Base-by-base conservation (phyloP, 257 asterid species). In the Scutellaria baicalensis region DNA sequence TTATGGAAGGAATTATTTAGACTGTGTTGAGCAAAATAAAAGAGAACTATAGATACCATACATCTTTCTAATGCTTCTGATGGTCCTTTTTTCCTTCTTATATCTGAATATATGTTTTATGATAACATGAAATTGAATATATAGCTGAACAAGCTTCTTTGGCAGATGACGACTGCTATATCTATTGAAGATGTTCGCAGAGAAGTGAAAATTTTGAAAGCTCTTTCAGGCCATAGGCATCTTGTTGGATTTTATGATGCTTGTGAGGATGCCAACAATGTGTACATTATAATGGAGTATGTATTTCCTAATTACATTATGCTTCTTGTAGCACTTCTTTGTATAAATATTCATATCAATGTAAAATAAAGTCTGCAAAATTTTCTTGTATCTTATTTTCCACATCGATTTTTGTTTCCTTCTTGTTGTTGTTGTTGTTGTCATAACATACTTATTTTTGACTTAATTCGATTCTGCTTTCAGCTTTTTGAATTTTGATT, bases 181-280 rank as follows among this genome's bases (percentile, higher is more conserved):
- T 86, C 97, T 45, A 92, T 92, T 44, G 98, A 93, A 84, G 98
- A 93, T 77, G 97, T 93, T 68, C 89, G 98, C 73, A 77, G 97
- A 77, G 98, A 93, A 83, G 98, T 93, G 79, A 93, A 86, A 81
- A 90, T 93, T 67, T 85, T 93, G 89, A 90, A 83, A 89, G 88
- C 93, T 70, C 89, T 93, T 59, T 85, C 98, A 31, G 97, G 98
- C 55, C 97, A 93, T 81, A 86, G 83, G 76, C 91, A 93, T 83
- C 88, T 90, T 49, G 95, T 90, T 79, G 83, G 87, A 77, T 93
- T 80, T 86, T 80, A 88, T 59, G 98, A 93, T 90, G 95, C 97
- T 70, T 90, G 95, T 72, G 97, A 90, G 86, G 97, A 93, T 78
- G 75, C 89, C 79, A 90, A 90, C 74, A 88, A 90, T 64, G 98